Base-by-base conservation (phyloP, 495 filamentous ascomycete species). In the Chaetomium tenue region DNA sequence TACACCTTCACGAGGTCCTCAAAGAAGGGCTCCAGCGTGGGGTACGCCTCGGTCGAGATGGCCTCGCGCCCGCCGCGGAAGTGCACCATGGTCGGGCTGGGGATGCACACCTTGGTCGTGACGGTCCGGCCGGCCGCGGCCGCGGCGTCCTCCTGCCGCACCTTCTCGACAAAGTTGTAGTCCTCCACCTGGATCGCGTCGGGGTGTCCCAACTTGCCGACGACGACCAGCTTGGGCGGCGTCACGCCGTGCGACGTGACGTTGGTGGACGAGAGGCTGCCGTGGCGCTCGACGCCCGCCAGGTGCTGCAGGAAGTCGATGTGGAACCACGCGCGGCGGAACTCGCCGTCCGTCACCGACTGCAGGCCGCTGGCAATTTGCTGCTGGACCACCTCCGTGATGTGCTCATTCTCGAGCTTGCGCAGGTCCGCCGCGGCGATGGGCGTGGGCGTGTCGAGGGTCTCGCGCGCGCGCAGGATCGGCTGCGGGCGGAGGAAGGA, bases 301-400 rank as follows among this genome's bases (percentile, higher is more conserved):
- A 81, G 58, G 63, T 79, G 74, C 67, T 76, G 73, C 40, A 81
- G 68, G 69, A 81, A 81, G 65, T 81, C 79, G 47, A 81, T 78
- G 67, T 81, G 79, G 70, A 81, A 81, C 71, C 71, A 81, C 39
- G 65, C 68, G 57, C 86, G 78, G 66, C 87, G 81, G 72, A 88
- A 91, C 74, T 92, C 89, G 70, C 89, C 89, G 77, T 91, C 88
- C 16, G 87, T 86, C 55, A 89, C 78, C 48, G 81, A 80, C 58
- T 79, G 80, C 71, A 89, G 85, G 57, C 89, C 88, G 26, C 84
- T 80, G 64, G 84, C 76, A 65, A 85, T 73, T 75, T 90, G 87
- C 39, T 77, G 77, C 62, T 82, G 71, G 33, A 87, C 85, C 26
- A 88, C 83, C 3, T 81, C 77, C 58, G 85, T 81, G 66, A 92